Percentiles rank a stretch among this genome's conserved stretches.
These are phyloP conservation scores for Colletotrichum sp. DNA, from an alignment of 2,329 filamentous ascomycete species.

Conservation along the genomic window DNA sequence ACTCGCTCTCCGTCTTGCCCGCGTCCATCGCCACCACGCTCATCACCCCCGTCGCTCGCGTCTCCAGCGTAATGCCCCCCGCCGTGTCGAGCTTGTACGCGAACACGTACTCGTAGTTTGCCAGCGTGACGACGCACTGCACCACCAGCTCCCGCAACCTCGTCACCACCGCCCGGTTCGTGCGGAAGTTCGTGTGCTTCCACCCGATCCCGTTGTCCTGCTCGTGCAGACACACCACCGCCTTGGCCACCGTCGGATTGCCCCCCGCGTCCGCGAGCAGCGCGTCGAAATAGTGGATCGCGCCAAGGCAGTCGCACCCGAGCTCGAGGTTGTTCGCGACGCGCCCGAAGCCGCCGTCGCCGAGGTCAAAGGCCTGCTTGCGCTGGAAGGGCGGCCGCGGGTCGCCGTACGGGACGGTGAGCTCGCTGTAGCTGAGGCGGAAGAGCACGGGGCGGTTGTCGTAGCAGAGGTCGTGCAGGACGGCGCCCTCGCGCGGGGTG, in stretches of 20 bases:
- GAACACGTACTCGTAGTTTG: conserved; percentile 72
- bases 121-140: conserved; percentile 72
- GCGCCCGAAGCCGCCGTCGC: conserved; percentile 70
- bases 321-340: conserved; percentile 72
- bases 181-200: conserved; percentile 77
- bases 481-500: conserved; percentile 73
- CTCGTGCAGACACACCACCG: conserved; percentile 73
- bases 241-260: conserved; percentile 53
- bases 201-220: conserved; percentile 73
- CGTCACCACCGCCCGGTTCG: conserved; percentile 63
- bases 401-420: conserved; percentile 73
- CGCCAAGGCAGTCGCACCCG: conserved; percentile 74
- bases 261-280: conserved; percentile 60
- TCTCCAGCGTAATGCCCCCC: conserved; percentile 66
- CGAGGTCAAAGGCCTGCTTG: conserved; percentile 76
- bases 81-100: conserved; percentile 64
- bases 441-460: conserved; percentile 70
- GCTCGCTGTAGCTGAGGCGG: conserved; percentile 70
- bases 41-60: conserved; percentile 70
- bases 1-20: conserved; percentile 54
- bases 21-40: conserved; percentile 64
- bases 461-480: conserved; percentile 73
- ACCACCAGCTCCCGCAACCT: conserved; percentile 68
- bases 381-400: conserved; percentile 69
- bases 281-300: conserved; percentile 68